Base-by-base conservation (phyloP, 1,139 yeast species). In the Scheffersomyces cryptocercus region DNA sequence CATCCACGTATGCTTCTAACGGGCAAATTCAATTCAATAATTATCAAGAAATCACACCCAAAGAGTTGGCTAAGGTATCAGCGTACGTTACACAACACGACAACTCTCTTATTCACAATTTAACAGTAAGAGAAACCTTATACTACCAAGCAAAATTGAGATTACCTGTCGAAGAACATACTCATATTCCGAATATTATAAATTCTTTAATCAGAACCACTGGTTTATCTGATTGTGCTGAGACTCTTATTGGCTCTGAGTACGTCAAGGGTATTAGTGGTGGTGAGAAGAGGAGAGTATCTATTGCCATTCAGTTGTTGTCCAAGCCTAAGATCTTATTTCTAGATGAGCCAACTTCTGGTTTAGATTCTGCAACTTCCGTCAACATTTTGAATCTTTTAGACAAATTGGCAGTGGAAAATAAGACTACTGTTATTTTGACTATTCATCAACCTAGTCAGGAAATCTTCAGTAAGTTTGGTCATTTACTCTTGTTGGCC, bases 301-400 rank as follows among this genome's bases (percentile, higher is more conserved):
- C 63, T 1, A 59, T 61, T 37, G 64, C 63, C 6, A 54, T 58
- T 13, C 65, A 61, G 38, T 50, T 61, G n/a, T 46, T 61, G 11
- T 50, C 56, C 28, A 48, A 50, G 20, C 65, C 65, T n/a, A 58
- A 54, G 39, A 49, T 61, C 20, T 45, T 61, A n/a, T 59, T 61
- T 33, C 49, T 61, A 39, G 65, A 61, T 33, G 65, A 61, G 41
- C 65, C 65, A 0, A 61, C 65, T 1, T 59, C 64, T 1, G 65
- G 65, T 3, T 52, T 61, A 28, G 65, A 61, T 42, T 52, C 59
- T 2, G 51, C 62, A 9, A 59, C 64, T 2, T 54, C 63, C 5
- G 53, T 49, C 5, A 47, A 53, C 9, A 56, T 58, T 20, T 42
- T 59, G 31, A 39, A 36, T 13, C 49, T 61, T 24, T 51, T 61